Base-by-base conservation (phyloP, 2,329 filamentous ascomycete species). In the Alternaria sp. region DNA sequence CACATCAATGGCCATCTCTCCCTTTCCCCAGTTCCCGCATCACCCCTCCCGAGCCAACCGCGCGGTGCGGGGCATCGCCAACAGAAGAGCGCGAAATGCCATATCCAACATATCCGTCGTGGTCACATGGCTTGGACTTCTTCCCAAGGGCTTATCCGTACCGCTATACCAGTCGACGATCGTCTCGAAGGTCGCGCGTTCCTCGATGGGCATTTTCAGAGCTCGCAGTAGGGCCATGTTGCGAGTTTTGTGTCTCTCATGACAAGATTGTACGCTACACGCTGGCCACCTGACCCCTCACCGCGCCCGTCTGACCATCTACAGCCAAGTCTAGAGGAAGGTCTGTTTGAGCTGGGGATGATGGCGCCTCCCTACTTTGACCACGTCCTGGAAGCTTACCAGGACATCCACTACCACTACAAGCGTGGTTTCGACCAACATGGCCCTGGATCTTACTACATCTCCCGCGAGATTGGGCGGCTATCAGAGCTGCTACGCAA, bases 381-480 rank as follows among this genome's bases (percentile, higher is more conserved):
- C 23, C 15, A 36, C 7, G 36, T 66, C 6, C 6, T 40, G 3
- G 19, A 62, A 11, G 44, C 47, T 4, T 57, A 45, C 53, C 15
- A 61, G 17, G 23, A 25, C 19, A 65, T 67, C 49, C 67, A 69
- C 46, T n/a, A 55, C n/a, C 61, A 68, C 46, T 71, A 62, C 28
- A 40, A 40, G 50, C 17, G 50, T 6, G 67, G 68, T 5, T 58
- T 64, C 30, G 62, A 68, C 26, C 26, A 43, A 11, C 45, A 59
- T 15, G 58, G 64, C 3, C 52, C 61, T 6, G 61, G 63, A 3
- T 36, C 61, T 4, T 68, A 57, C 36, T 36, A 52, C 12, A 49
- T 71, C 6, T 52, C 65, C 11, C 61, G 66, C 11, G 67, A 69
- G 25, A 32, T 71, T 12, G 58, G 63, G 6, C 52, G 58, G n/a